These are phyloP conservation scores for Ceriops decandra DNA, from an alignment of 345 rosid genomes.

Conservation along the genomic window DNA sequence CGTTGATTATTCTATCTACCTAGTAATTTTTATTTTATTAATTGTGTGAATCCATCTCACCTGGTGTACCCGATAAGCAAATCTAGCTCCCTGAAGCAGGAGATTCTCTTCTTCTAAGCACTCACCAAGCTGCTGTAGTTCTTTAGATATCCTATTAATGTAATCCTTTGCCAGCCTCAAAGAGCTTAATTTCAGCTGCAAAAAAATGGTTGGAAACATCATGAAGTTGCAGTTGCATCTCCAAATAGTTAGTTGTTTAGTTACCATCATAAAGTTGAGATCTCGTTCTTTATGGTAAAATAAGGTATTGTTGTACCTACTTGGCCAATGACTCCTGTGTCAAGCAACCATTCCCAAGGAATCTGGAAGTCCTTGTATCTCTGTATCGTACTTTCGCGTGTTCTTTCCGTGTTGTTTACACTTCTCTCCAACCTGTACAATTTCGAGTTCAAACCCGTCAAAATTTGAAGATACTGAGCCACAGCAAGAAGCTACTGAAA, in stretches of 20 bases:
- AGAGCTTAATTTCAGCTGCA: slow-evolving; percentile 73
- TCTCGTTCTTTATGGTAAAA: slow-evolving; percentile 13
- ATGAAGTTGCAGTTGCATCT: too few relatives aligned
- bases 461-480: slow-evolving; percentile 15
- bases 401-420: slow-evolving; percentile 52
- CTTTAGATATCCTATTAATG: slow-evolving; percentile 61
- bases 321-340: slow-evolving; percentile 77
- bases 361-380: slow-evolving; percentile 78
- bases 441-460: slow-evolving; percentile 16
- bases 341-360: slow-evolving; percentile 94
- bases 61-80: slow-evolving; percentile 83
- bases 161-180: slow-evolving; percentile 58
- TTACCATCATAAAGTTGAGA: slow-evolving; percentile 4
- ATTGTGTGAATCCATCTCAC: slow-evolving; percentile 27
- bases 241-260: slow-evolving; percentile 9
- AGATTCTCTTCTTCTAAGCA: slow-evolving; percentile 38
- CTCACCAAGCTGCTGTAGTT: slow-evolving; percentile 34
- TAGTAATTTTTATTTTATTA: too few relatives aligned
- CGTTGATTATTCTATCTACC: too few relatives aligned
- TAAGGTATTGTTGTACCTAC: slow-evolving; percentile 41
- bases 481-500: slow-evolving; percentile 17
- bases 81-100: slow-evolving; percentile 72
- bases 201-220: neutral
- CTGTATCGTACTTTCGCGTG: slow-evolving; percentile 56
- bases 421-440: slow-evolving; percentile 73